Conservation (phyloP, 1,284 basidiomycete species). For the Malassezia nana region DNA sequence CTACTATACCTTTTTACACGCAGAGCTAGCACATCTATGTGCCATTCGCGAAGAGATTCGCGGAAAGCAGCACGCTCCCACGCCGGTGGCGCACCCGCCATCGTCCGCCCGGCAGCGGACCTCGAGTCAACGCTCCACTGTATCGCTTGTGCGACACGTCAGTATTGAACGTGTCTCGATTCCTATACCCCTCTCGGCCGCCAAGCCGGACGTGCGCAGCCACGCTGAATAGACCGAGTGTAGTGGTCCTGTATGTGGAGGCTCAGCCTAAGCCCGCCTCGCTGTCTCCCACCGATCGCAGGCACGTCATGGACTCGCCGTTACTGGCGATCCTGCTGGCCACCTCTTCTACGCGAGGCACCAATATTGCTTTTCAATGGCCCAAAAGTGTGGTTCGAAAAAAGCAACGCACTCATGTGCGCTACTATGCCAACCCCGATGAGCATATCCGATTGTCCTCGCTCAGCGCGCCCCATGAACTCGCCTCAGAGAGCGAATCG, state of each 20-base stretch:
- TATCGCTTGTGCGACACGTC: conserved; percentile 1
- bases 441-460: not conserved
- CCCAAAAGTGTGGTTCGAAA: conserved; percentile 22
- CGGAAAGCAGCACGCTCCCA: not conserved
- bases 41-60: not conserved
- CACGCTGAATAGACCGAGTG: not conserved
- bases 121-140: not conserved
- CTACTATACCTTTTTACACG: conserved; percentile 37
- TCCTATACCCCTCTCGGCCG: not conserved
- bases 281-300: not conserved
- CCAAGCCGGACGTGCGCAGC: not conserved
- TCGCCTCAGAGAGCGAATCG: conserved; percentile 16
- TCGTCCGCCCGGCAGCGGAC: not conserved
- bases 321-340: conserved; percentile 43
- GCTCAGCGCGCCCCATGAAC: conserved; percentile 22
- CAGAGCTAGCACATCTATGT: conserved; percentile 33
- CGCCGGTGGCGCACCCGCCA: not conserved
- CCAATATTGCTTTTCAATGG: conserved; percentile 41
- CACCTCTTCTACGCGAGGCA: conserved; percentile 33
- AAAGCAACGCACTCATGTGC: conserved; percentile 33
- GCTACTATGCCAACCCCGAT: conserved; percentile 28
- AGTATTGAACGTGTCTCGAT: conserved; percentile 1
- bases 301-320: conserved; percentile 10
- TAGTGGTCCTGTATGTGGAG: not conserved
- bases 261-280: not conserved